Evolutionary conservation across 768 basidiomycete genomes (phyloP), one percentile per base, ranked within the genome.

Genomic region (Pisolithus tinctorius): DNA sequence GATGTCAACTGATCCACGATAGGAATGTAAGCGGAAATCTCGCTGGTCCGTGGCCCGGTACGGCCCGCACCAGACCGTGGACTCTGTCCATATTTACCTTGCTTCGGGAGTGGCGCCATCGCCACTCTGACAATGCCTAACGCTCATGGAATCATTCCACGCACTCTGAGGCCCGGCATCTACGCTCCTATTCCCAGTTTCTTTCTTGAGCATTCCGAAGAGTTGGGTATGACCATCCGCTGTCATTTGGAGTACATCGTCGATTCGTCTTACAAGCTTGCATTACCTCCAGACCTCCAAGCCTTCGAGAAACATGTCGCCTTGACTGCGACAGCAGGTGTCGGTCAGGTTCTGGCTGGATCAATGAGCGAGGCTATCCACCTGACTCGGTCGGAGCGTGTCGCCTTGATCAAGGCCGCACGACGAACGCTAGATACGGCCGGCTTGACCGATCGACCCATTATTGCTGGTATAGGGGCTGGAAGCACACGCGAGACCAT

Each of bases 331-430:
- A 69, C 70, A 45, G 83, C 81, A 11, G 87, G 87, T 25, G 83
- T 89, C 56, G 77, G 71, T 7, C 86, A 86, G 14, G 71, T 94
- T 54, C 71, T 92, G 46, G 77, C 82, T 31, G 91, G 91, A 16
- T 86, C 88, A 4, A 88, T 88, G 88, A 84, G 92, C 57, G 92
- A 94, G 65, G 90, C 87, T 17, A 77, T 82, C 55, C 90, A 93
- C 62, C 68, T 83, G 43, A 69, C 86, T 39, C 84, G 78, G 59
- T 62, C 72, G 3, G 92, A 94, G 61, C 82, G 92, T 38, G 69
- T 74, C 42, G 69, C 60, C 9, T 71, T 93, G 55, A 81, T 92
- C 64, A 77, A 71, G 49, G 74, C 80, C 2, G 83, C 85, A 20
- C 80, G 93, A 39, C 75, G 75, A 48, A 84, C 81, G 0, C 75